Evolutionary conservation across 2,329 filamentous ascomycete genomes (phyloP), one percentile per base, ranked within the genome.

Genomic region (Penicillium polonicum): DNA sequence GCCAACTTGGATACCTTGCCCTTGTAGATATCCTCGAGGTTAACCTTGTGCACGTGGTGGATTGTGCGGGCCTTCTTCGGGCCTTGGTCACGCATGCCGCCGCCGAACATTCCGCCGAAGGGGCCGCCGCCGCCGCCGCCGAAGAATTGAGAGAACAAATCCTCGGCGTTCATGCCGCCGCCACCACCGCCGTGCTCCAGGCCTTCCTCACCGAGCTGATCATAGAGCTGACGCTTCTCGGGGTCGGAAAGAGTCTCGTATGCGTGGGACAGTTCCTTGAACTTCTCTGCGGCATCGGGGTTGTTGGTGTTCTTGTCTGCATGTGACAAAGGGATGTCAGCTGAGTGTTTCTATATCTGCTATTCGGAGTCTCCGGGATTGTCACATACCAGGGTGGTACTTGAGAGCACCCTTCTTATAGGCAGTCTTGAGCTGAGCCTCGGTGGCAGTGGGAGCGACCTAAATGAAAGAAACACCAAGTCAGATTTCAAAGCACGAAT

Each of bases 1-100:
- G 94, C 95, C 52, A 99, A 85, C 81, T 99, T 99, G 57, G 93
- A 97, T 62, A 96, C 86, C 83, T 99, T 99, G 74, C 94, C 94
- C 63, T 90, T 88, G 85, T 99, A 99, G 74, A 99, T 92, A 69
- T 99, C 94, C 79, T 99, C 94, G 52, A 99, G 86, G 13, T 91
- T 92, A 60, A 99, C 94, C 80, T 97, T 97, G 87, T 97, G 94
- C 50, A 94, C 92, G 80, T 99, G 94, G 78, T 96, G 91, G 69
- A 99, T 99, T 58, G 93, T 96, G 67, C 94, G 88, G 48, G 94
- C 93, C 83, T 99, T 88, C 80, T 88, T 88, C 33, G 93, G 93
- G 19, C 92, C 93, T 55, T 87, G 85, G 53, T 90, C 87, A 68
- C 88, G 86, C 83, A 90, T 90, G 66, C 89, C 88, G 68, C 87